phyloP scores from a whole-genome alignment of 495 filamentous ascomycete species.

The Tuber borchii region DNA sequence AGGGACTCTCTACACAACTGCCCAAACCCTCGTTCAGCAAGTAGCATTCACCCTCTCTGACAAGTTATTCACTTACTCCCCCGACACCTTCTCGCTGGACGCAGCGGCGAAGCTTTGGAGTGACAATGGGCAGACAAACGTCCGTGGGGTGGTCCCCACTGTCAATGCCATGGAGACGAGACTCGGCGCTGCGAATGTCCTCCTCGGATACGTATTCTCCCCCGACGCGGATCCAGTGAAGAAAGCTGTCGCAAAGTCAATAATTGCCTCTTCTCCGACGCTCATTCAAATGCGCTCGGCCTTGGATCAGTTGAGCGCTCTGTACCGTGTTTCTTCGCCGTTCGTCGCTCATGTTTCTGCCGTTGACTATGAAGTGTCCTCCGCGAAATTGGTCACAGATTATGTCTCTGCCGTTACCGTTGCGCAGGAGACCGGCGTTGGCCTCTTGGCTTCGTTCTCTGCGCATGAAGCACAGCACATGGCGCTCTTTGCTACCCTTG shows the following conservation, averaged over 20 bases:
- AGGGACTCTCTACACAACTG: constrained; percentile 84
- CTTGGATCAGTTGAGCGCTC: constrained; percentile 78
- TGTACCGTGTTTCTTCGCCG: constrained; percentile 84
- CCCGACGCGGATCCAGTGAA: constrained; percentile 88
- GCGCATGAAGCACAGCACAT: constrained; percentile 92
- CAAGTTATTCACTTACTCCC: constrained; percentile 94
- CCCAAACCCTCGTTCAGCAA: constrained; percentile 89
- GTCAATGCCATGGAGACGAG: constrained; percentile 79
- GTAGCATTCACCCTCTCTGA: constrained; percentile 88
- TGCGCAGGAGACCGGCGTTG: constrained; percentile 87
- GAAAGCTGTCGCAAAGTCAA: constrained; percentile 80
- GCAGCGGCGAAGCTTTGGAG: constrained; percentile 71
- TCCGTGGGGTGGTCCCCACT: constrained; percentile 68
- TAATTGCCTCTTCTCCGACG: constrained; percentile 76
- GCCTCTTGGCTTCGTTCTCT: constrained; percentile 75
- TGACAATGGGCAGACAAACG: constrained; percentile 59
- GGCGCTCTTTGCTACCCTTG: constrained; percentile 76
- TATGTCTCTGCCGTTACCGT: constrained; percentile 73
- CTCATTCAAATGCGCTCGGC: constrained; percentile 73
- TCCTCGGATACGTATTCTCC: constrained; percentile 94
- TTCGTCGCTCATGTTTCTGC: constrained; percentile 93
- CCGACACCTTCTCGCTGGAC: constrained; percentile 85
- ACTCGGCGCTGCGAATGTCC: constrained; percentile 81
- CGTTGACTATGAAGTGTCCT: constrained; percentile 65
- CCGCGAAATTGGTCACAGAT: constrained; percentile 68